Conservation (phyloP, 2,329 filamentous ascomycete species). For the Aspergillus bombycis region DNA sequence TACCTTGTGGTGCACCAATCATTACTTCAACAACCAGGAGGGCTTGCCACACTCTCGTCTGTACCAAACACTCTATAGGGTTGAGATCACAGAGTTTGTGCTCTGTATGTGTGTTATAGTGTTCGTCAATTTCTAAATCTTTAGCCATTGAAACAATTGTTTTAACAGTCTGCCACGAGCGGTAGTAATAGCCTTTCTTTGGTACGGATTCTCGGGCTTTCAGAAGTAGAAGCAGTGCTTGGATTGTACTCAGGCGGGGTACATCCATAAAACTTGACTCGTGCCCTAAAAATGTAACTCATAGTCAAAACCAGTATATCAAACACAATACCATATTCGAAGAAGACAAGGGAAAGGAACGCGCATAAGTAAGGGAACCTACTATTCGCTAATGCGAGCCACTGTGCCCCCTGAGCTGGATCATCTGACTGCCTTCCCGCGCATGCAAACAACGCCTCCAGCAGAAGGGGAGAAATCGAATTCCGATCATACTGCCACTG, state of each 20-base stretch:
- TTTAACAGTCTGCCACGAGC: conserved; percentile 95
- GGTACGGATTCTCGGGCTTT: conserved; percentile 92
- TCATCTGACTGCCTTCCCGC: conserved; percentile 82
- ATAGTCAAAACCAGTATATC: conserved; percentile 31
- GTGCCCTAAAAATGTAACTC: conserved; percentile 62
- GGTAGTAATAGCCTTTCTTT: conserved; percentile 92
- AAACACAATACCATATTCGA: neutral
- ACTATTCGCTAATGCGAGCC: conserved; percentile 89
- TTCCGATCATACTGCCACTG: conserved; percentile 84
- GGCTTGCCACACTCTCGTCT: conserved; percentile 87
- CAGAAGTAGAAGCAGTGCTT: conserved; percentile 82
- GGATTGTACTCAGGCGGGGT: conserved; percentile 85
- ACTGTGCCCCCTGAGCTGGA: conserved; percentile 82
- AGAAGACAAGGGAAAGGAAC: neutral
- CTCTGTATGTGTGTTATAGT: conserved; percentile 75
- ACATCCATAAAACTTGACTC: conserved; percentile 93
- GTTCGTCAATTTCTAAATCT: conserved; percentile 86
- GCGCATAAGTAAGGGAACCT: conserved; percentile 40
- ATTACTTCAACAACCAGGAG: conserved; percentile 86
- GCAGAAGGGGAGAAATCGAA: conserved; percentile 83
- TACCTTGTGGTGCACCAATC: conserved; percentile 92
- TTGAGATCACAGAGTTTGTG: conserved; percentile 71
- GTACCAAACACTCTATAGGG: conserved; percentile 76
- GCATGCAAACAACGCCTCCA: conserved; percentile 91
- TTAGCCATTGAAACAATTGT: conserved; percentile 92